These are phyloP conservation scores for Colletotrichum falcatum DNA, from an alignment of 2,329 filamentous ascomycete species.

Conservation along the genomic window DNA sequence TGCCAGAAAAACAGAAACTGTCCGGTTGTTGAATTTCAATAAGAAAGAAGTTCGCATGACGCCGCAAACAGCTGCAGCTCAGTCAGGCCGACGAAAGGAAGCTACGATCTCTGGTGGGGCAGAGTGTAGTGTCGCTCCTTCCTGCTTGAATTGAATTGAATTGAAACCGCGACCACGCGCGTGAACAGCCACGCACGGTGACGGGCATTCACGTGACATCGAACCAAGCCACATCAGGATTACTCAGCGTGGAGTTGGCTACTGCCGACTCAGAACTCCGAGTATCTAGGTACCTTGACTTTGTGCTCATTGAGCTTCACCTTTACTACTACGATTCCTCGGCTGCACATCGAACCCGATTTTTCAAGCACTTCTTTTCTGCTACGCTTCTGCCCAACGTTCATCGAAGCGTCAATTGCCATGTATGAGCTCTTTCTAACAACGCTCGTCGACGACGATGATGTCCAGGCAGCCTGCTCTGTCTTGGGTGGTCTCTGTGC, in stretches of 20 bases:
- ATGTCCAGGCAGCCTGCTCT: slow-evolving; percentile 61
- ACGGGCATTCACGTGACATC: slow-evolving; percentile 17
- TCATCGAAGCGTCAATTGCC: slow-evolving; percentile 10
- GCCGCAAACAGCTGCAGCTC: not conserved
- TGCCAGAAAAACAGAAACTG: not conserved
- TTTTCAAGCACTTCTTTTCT: too few species aligned
- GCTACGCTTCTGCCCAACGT: not conserved
- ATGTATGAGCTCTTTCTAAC: slow-evolving; percentile 74
- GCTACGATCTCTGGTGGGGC: slow-evolving; percentile 17
- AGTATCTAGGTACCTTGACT: not conserved
- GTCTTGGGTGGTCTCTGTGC: slow-evolving; percentile 69
- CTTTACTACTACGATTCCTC: not conserved
- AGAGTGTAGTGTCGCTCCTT: slow-evolving; percentile 2
- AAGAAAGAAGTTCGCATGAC: slow-evolving; percentile 18
- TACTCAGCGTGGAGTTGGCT: not conserved
- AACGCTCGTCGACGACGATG: slow-evolving; percentile 62
- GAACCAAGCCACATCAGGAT: not conserved
- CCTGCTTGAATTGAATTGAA: not conserved
- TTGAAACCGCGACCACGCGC: slow-evolving; percentile 25
- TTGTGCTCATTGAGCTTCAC: not conserved
- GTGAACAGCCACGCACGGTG: slow-evolving; percentile 12
- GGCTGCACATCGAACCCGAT: not conserved
- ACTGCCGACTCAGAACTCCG: too few species aligned
- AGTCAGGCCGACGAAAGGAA: slow-evolving; percentile 6
- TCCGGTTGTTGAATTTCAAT: not conserved